Evolutionary conservation across 192 early-diverging fungal genomes (phyloP).

Genomic region (Podila minutissima): DNA sequence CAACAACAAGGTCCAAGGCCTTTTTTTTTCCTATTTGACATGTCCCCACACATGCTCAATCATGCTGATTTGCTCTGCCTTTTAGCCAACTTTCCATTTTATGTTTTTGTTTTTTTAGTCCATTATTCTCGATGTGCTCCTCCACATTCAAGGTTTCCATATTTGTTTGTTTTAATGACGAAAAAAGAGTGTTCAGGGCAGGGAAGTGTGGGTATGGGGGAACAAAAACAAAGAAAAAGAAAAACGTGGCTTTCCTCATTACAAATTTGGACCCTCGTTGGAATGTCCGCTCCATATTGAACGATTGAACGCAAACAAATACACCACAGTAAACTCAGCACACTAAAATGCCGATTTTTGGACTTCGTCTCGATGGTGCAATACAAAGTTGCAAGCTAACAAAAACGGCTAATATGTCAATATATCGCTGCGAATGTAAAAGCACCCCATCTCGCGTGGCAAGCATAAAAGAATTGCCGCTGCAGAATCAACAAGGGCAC

Average conservation of each 20-base stretch:
- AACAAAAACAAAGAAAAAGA: neutral
- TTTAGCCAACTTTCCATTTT: neutral
- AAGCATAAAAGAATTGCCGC: too few relatives aligned
- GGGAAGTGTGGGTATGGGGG: neutral
- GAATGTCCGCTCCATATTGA: neutral
- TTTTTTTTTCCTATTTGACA: neutral
- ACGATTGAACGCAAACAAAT: neutral
- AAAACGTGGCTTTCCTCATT: constrained; percentile 7
- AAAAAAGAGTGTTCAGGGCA: neutral
- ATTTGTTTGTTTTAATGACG: neutral
- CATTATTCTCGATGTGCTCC: neutral
- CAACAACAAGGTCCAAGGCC: neutral
- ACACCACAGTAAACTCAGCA: too few relatives aligned
- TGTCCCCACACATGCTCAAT: neutral
- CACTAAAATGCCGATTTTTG: too few relatives aligned
- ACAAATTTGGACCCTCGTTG: neutral
- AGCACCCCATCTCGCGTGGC: too few relatives aligned
- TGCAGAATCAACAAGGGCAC: too few relatives aligned
- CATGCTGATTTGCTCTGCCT: neutral
- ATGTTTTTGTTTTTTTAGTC: neutral
- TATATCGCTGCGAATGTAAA: too few relatives aligned
- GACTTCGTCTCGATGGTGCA: too few relatives aligned
- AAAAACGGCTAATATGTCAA: too few relatives aligned
- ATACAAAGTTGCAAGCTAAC: too few relatives aligned
- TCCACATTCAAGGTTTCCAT: neutral